Conservation (phyloP, 495 filamentous ascomycete genomes). For the Talaromyces wortmannii region DNA sequence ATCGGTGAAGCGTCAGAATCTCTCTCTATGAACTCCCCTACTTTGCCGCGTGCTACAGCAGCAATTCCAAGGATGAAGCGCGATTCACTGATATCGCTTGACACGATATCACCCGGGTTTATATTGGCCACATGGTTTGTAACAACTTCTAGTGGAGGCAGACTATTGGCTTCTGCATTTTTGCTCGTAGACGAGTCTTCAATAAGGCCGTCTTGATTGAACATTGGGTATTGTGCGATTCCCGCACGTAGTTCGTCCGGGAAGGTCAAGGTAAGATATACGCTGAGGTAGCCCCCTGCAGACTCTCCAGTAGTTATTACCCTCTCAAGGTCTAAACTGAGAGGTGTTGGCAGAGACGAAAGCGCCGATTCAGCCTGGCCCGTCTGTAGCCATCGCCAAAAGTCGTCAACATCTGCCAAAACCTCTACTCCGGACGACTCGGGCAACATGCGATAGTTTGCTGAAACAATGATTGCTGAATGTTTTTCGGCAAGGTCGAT, state of each 20-base stretch:
- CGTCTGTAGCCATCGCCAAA: constrained; percentile 41
- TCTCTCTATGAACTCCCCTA: constrained; percentile 7
- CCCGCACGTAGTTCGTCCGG: constrained; percentile 14
- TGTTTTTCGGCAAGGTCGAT: constrained; percentile 20
- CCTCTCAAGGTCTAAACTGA: constrained; percentile 16
- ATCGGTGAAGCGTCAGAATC: constrained; percentile 7
- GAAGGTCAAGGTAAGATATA: constrained; percentile 17
- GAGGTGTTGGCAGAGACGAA: constrained; percentile 7
- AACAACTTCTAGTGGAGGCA: neutral
- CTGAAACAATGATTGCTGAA: constrained; percentile 30
- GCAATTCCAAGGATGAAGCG: neutral
- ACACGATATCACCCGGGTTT: neutral
- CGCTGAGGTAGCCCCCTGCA: constrained; percentile 24
- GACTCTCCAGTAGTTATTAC: constrained; percentile 24
- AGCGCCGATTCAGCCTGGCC: constrained; percentile 9
- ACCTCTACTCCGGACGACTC: constrained; percentile 37
- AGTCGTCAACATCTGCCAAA: constrained; percentile 39
- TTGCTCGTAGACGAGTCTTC: neutral
- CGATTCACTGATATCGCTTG: neutral
- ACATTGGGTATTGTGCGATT: constrained; percentile 12
- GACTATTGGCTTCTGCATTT: neutral
- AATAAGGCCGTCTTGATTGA: constrained; percentile 9
- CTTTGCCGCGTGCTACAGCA: neutral
- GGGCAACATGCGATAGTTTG: constrained; percentile 48
- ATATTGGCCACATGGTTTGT: neutral